These are phyloP conservation scores for Blastocystis sp. DNA, from an alignment of 352 stramenopile species.

Conservation along the genomic window DNA sequence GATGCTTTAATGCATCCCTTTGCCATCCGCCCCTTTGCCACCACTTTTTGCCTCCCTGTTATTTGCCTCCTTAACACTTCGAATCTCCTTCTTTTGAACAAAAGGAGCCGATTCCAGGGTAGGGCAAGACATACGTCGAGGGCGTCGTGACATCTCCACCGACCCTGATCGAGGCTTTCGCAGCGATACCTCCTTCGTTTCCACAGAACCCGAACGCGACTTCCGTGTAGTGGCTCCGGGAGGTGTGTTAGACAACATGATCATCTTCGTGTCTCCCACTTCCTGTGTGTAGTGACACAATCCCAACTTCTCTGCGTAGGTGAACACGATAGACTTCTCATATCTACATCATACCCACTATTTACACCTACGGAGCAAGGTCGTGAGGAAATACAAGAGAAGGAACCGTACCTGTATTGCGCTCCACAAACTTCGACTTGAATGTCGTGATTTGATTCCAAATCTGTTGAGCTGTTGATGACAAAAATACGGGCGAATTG, in stretches of 20 bases:
- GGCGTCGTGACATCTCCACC: too few relatives aligned
- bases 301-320: constrained; percentile 56
- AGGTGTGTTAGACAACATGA: constrained; percentile 19
- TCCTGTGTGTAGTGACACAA: constrained; percentile 49
- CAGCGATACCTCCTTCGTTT: neutral
- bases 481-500: constrained; percentile 4
- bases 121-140: too few relatives aligned
- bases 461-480: neutral
- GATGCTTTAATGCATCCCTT: neutral
- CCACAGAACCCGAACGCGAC: neutral
- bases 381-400: constrained; percentile 34
- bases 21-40: neutral
- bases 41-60: neutral
- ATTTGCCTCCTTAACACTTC: neutral
- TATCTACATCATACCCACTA: neutral
- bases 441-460: constrained; percentile 39
- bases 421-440: constrained; percentile 6
- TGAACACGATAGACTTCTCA: constrained; percentile 61
- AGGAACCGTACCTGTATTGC: neutral
- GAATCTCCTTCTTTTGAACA: neutral
- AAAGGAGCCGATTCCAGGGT: too few relatives aligned
- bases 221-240: neutral
- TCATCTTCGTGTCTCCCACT: constrained; percentile 25
- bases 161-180: too few relatives aligned
- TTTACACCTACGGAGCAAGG: neutral